Evolutionary conservation across 306 rosid species (phyloP).

Genomic region (Cercis canadensis): DNA sequence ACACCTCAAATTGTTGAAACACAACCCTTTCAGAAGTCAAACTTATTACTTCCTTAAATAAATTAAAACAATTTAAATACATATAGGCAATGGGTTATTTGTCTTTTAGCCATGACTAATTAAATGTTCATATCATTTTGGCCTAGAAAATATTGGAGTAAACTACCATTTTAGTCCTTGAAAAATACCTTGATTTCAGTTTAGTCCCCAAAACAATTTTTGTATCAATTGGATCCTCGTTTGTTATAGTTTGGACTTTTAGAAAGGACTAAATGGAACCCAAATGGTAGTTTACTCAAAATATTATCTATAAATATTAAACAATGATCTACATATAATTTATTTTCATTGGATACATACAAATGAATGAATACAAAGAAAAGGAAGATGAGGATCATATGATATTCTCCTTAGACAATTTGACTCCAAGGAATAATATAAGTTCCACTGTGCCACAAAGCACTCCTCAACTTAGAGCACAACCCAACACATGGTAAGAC

Average conservation of each 20-base stretch:
- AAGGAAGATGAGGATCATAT: too few relatives aligned
- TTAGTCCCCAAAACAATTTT: too few relatives aligned
- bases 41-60: neutral
- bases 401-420: neutral
- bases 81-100: neutral
- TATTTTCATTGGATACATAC: too few relatives aligned
- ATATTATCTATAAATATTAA: too few relatives aligned
- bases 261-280: too few relatives aligned
- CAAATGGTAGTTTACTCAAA: too few relatives aligned
- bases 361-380: too few relatives aligned
- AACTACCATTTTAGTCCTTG: too few relatives aligned
- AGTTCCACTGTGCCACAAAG: slow-evolving; percentile 15
- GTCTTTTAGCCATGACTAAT: slow-evolving; percentile 1
- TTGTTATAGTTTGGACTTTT: too few relatives aligned
- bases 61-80: neutral
- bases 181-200: too few relatives aligned
- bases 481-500: slow-evolving; percentile 23
- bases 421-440: slow-evolving; percentile 25
- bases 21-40: slow-evolving; percentile 5
- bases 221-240: too few relatives aligned
- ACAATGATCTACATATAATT: too few relatives aligned
- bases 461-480: slow-evolving; percentile 31
- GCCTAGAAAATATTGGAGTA: neutral
- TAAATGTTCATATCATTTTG: neutral
- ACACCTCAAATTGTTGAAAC: neutral